phyloP scores from a whole-genome alignment of 2,329 filamentous ascomycete species.

The Raffaelea ambrosiae region DNA sequence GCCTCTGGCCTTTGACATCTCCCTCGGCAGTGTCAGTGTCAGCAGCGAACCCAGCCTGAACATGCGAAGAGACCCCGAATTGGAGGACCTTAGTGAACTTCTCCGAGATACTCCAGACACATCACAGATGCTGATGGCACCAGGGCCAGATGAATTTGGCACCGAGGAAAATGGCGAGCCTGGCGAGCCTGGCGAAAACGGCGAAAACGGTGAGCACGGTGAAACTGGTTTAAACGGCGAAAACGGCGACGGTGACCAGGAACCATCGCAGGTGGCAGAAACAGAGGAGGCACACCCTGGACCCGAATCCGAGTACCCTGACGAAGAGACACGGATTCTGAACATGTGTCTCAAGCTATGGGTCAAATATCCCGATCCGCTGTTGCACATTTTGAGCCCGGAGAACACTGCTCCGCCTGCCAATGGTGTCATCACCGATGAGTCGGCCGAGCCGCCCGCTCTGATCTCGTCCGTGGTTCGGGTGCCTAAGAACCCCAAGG shows the following conservation, averaged over 20 bases:
- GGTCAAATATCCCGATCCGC: constrained; percentile 50
- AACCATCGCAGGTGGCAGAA: too few species aligned
- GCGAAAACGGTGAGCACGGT: background rate
- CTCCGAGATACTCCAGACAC: constrained; percentile 15
- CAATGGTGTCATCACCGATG: constrained; percentile 44
- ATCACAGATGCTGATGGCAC: too few species aligned
- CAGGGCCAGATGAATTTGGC: too few species aligned
- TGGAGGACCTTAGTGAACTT: constrained; percentile 26
- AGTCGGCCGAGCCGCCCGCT: constrained; percentile 40
- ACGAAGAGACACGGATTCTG: constrained; percentile 37
- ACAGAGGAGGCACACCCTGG: background rate
- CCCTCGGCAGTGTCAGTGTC: too few species aligned
- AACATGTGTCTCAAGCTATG: constrained; percentile 56
- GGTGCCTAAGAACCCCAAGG: constrained; percentile 69
- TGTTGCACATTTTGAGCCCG: constrained; percentile 46
- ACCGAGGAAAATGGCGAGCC: background rate
- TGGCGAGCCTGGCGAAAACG: background rate
- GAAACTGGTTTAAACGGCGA: background rate
- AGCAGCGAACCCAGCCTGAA: too few species aligned
- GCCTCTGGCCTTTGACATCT: too few species aligned
- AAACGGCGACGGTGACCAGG: too few species aligned
- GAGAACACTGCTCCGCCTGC: constrained; percentile 60
- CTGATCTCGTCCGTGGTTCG: constrained; percentile 70
- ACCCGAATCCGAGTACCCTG: constrained; percentile 24
- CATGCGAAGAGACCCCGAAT: background rate